Percentiles rank a stretch among this genome's conserved stretches.
Evolutionary conservation across 1,284 basidiomycete genomes (phyloP).

Genomic region (Fomitopsis palustris): DNA sequence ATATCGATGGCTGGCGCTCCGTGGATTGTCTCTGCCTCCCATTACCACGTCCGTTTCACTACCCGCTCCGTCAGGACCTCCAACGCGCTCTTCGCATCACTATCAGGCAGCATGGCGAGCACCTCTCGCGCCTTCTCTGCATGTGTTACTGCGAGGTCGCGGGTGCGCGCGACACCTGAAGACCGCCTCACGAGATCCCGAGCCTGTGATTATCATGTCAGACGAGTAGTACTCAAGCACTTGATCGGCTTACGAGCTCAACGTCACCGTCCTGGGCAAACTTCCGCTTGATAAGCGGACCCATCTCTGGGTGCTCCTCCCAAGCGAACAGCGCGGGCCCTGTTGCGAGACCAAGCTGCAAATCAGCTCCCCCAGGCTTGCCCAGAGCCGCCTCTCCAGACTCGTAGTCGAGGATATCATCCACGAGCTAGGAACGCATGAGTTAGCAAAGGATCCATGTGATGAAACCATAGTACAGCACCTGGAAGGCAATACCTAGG

Average conservation of each 20-base stretch:
- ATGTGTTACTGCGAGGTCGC: slow-evolving; percentile 75
- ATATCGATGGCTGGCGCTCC: slow-evolving; percentile 4
- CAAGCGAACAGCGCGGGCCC: slow-evolving; percentile 95
- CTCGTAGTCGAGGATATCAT: slow-evolving; percentile 90
- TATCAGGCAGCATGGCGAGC: slow-evolving; percentile 75
- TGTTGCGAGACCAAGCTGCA: slow-evolving; percentile 85
- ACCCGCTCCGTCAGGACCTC: slow-evolving; percentile 62
- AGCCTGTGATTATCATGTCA: slow-evolving; percentile 45
- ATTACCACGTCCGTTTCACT: slow-evolving; percentile 52
- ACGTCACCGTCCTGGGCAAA: slow-evolving; percentile 85
- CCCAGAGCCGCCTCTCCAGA: slow-evolving; percentile 66
- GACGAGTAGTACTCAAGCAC: slow-evolving; percentile 6
- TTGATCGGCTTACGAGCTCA: slow-evolving; percentile 56
- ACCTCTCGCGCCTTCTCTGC: slow-evolving; percentile 75
- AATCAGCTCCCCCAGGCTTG: slow-evolving; percentile 85
- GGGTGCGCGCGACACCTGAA: slow-evolving; percentile 78
- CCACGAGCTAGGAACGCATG: slow-evolving; percentile 67
- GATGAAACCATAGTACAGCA: slow-evolving; percentile 35
- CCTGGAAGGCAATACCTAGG: slow-evolving; percentile 93
- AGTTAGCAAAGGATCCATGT: not conserved
- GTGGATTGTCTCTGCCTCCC: slow-evolving; percentile 8
- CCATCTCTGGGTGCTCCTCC: slow-evolving; percentile 84
- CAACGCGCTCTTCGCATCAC: slow-evolving; percentile 75
- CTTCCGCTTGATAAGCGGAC: slow-evolving; percentile 81
- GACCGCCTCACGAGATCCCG: slow-evolving; percentile 71